Evolutionary conservation across 805 yeast genomes (phyloP), one percentile per base, ranked within the genome.

Genomic region (Metschnikowia noctiluminum): DNA sequence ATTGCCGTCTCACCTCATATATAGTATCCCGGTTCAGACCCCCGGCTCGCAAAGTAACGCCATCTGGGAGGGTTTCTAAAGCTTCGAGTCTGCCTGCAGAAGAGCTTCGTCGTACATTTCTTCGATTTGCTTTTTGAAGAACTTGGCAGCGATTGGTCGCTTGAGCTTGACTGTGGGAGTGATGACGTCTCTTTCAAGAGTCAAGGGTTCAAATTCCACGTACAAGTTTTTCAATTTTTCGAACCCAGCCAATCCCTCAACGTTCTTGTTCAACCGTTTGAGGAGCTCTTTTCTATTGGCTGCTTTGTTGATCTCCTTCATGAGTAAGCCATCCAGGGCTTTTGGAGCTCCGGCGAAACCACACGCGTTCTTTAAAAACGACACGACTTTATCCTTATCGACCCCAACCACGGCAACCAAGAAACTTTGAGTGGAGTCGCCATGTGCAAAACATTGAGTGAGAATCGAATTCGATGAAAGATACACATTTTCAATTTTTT

Each of bases 401-500:
- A 62, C 59, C 10, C 67, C 67, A 7, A 55, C 45, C 2, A 58
- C 48, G 4, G 52, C 60, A 31, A 58, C 56, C 44, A 57, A 45
- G 35, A 45, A 45, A 40, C 52, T 45, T 28, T 46, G 50, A 35
- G 53, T 39, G 16, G 56, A 54, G 45, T 55, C 56, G 15, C 60
- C 60, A 40, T 57, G 59, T 9, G 51, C 54, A 35, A 47, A 57
- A 10, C 50, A 45, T 43, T 57, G 60, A 15, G 58, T 48, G 34
- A 57, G 54, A 14, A 53, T 41, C 6, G 56, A 45, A 35, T 51
- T 49, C 30, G 52, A 37, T 12, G 54, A 51, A 34, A 81, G 62
- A 62, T 85, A 85, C 13, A 69, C 65, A 58, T 82, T 84, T 61
- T 86, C 92, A 55, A 86, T 80, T 64, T 80, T 84, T 59, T 86